A percentile compares a stretch with the other conserved stretches of the same genome.
phyloP scores from a whole-genome alignment of 257 asterid genomes.

The Handroanthus guayacan region DNA sequence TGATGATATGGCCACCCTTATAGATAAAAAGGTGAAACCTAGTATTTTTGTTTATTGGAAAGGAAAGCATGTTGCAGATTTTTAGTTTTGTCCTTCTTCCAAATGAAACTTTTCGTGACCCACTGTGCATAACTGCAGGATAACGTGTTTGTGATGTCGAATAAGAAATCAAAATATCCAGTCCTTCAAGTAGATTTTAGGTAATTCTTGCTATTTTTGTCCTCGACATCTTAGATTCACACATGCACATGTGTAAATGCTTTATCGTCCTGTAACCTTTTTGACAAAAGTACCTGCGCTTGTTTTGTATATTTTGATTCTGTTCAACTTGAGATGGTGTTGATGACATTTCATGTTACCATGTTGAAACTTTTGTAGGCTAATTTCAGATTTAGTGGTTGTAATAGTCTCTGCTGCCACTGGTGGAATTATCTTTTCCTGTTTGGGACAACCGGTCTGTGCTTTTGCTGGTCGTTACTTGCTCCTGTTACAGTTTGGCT shows the following conservation, averaged over 20 bases:
- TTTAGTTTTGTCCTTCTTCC: background rate
- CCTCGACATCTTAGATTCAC: background rate
- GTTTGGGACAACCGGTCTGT: constrained; percentile 98
- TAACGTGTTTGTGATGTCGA: constrained; percentile 78
- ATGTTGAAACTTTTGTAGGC: constrained; percentile 60
- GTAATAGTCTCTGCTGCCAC: constrained; percentile 96
- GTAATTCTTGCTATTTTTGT: constrained; percentile 36
- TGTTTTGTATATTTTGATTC: background rate
- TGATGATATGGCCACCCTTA: constrained; percentile 64
- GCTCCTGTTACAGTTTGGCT: constrained; percentile 38
- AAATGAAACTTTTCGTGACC: constrained; percentile 8
- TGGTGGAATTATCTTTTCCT: constrained; percentile 95
- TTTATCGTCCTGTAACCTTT: background rate
- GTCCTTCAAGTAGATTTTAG: constrained; percentile 85
- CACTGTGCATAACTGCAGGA: constrained; percentile 53
- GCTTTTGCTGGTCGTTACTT: constrained; percentile 39
- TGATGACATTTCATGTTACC: constrained; percentile 24
- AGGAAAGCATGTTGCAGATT: background rate
- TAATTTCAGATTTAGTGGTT: constrained; percentile 97
- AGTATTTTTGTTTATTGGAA: background rate
- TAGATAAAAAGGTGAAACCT: constrained; percentile 63
- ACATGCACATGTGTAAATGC: background rate
- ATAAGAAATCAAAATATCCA: constrained; percentile 81
- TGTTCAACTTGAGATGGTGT: constrained; percentile 30
- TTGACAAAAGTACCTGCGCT: background rate